Evolutionary conservation across 1,284 basidiomycete genomes (phyloP).

Genomic region (Trichosporon sp.): DNA sequence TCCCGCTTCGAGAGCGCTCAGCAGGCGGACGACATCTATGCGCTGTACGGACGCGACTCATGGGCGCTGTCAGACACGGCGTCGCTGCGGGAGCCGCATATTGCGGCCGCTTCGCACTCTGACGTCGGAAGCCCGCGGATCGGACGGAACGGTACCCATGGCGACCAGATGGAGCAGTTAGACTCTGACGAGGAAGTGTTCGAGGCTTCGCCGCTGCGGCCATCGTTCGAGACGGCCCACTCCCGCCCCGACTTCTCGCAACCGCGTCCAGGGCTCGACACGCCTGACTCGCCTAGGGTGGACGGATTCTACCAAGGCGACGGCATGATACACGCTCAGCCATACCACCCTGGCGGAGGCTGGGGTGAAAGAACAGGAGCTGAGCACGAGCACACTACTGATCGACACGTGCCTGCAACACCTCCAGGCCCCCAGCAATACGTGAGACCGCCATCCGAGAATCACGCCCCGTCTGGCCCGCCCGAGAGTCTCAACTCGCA

Average conservation of each 20-base stretch:
- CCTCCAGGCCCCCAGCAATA: background rate
- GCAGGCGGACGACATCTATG: constrained; percentile 40
- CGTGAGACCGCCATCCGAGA: constrained; percentile 9
- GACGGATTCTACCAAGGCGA: background rate
- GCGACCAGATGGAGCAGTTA: constrained; percentile 16
- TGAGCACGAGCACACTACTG: constrained; percentile 13
- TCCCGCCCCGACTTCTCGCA: constrained; percentile 15
- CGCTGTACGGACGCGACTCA: constrained; percentile 38
- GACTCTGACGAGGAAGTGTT: constrained; percentile 18
- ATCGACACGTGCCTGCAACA: constrained; percentile 12
- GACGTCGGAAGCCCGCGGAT: constrained; percentile 6
- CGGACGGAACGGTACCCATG: background rate
- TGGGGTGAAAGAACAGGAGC: background rate
- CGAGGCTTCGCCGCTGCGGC: constrained; percentile 13
- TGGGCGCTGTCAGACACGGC: constrained; percentile 24
- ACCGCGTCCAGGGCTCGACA: constrained; percentile 13
- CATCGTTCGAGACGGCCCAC: constrained; percentile 17
- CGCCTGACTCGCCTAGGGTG: background rate
- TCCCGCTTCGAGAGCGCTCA: constrained; percentile 35
- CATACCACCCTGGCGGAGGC: constrained; percentile 11
- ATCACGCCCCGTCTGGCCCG: background rate
- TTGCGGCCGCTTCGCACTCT: background rate
- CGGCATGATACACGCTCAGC: constrained; percentile 8
- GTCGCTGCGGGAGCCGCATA: constrained; percentile 1
- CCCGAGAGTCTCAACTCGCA: constrained; percentile 9